A percentile compares a stretch with the other conserved stretches of the same genome.
Evolutionary conservation across 129 eudicot species (phyloP).

Genomic region (Saposhnikovia divaricata): DNA sequence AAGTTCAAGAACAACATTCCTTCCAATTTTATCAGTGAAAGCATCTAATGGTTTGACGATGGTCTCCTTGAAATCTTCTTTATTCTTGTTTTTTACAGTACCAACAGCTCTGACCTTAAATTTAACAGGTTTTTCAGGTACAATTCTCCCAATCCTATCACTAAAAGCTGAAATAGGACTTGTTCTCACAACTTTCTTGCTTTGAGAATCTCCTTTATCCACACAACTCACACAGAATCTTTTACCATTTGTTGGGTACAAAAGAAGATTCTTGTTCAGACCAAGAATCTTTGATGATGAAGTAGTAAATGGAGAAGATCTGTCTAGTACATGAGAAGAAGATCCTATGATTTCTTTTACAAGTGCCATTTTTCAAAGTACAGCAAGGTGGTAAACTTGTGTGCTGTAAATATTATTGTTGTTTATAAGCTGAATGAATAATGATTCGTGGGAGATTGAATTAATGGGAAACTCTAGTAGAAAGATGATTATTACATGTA

Average conservation of each 20-base stretch:
- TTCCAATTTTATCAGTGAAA: conserved; percentile 42
- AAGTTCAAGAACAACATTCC: conserved; percentile 63
- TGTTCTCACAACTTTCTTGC: neutral
- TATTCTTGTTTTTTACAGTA: conserved; percentile 53
- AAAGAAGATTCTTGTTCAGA: conserved; percentile 4
- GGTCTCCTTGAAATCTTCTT: conserved; percentile 52
- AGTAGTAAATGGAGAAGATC: conserved; percentile 18
- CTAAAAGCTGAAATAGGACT: conserved; percentile 41
- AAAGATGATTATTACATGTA: too few species aligned
- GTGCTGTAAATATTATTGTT: too few species aligned
- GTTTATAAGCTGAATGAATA: too few species aligned
- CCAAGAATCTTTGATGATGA: conserved; percentile 15
- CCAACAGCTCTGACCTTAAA: conserved; percentile 52
- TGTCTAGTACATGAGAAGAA: conserved; percentile 24
- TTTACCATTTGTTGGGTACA: neutral
- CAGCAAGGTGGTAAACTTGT: neutral
- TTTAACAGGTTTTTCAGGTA: conserved; percentile 39
- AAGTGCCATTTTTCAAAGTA: conserved; percentile 24
- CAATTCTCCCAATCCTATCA: conserved; percentile 34
- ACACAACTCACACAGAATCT: conserved; percentile 11
- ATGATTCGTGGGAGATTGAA: too few species aligned
- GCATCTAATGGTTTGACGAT: conserved; percentile 50
- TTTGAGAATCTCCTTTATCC: conserved; percentile 5
- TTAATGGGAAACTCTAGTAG: too few species aligned
- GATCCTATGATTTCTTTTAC: conserved; percentile 39